phyloP scores from a whole-genome alignment of 441 rosid species.

The Brassica balearica region DNA sequence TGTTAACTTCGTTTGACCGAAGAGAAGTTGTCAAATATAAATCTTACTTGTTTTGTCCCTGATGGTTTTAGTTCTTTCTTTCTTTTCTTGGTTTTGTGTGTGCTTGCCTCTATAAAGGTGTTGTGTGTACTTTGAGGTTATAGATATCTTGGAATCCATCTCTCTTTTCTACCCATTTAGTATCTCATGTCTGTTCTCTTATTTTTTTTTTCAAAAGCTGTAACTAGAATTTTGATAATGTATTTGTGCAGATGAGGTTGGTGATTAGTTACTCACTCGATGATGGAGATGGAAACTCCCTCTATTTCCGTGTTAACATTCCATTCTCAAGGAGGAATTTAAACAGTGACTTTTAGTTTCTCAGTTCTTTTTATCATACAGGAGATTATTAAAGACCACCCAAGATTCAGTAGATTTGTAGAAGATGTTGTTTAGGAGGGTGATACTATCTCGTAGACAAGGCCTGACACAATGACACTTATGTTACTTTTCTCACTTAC shows the following conservation, averaged over 20 bases:
- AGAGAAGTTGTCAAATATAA: background rate
- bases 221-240: background rate
- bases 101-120: background rate
- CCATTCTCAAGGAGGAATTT: background rate
- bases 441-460: slow-evolving; percentile 5
- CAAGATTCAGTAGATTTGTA: slow-evolving; percentile 37
- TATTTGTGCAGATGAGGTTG: slow-evolving; percentile 37
- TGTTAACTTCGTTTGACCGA: slow-evolving; percentile 8
- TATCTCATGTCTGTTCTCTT: too few relatives aligned
- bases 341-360: slow-evolving; percentile 26
- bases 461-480: slow-evolving; percentile 27
- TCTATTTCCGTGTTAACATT: background rate
- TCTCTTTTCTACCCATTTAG: background rate
- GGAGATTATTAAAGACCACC: slow-evolving; percentile 28
- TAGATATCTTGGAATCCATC: slow-evolving; percentile 1
- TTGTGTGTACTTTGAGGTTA: background rate
- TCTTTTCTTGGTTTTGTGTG: too few relatives aligned
- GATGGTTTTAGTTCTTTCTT: too few relatives aligned
- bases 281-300: slow-evolving; percentile 37
- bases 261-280: slow-evolving; percentile 35
- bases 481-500: background rate
- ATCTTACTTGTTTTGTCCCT: too few relatives aligned
- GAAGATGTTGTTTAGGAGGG: slow-evolving; percentile 25
- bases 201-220: too few relatives aligned
- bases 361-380: slow-evolving; percentile 8